phyloP scores from a whole-genome alignment of 768 basidiomycete genomes.

The Pisolithus marmoratus region DNA sequence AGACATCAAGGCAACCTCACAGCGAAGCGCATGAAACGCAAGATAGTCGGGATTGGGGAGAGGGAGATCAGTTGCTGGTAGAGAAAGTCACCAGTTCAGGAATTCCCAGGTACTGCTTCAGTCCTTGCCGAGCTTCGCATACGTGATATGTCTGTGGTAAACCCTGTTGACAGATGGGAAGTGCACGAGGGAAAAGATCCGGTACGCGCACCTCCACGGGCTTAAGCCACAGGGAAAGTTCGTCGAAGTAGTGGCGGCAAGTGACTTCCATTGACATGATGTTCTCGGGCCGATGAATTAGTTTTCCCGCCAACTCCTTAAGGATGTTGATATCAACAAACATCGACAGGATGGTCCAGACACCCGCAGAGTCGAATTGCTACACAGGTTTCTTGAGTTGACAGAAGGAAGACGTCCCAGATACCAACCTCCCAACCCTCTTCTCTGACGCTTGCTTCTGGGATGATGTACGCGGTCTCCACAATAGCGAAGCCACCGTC shows the following conservation, averaged over 20 bases:
- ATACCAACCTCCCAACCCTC: neutral
- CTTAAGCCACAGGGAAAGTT: neutral
- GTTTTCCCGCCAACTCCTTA: conserved; percentile 20
- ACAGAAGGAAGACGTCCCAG: neutral
- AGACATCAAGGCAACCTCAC: conserved; percentile 3
- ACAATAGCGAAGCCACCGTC: neutral
- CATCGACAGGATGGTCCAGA: conserved; percentile 15
- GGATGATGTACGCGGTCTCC: neutral
- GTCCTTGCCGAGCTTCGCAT: neutral
- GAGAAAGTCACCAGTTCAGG: neutral
- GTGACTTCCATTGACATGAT: conserved; percentile 4
- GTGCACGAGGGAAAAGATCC: neutral
- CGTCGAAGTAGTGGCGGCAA: neutral
- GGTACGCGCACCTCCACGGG: neutral
- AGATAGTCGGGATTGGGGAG: neutral
- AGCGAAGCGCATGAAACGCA: conserved; percentile 8
- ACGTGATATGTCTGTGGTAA: neutral
- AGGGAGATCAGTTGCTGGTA: neutral
- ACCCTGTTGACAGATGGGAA: neutral
- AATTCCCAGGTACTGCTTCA: neutral
- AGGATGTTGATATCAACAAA: conserved; percentile 7
- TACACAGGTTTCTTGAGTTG: neutral
- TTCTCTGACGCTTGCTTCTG: neutral
- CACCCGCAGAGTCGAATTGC: conserved; percentile 1
- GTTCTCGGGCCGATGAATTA: conserved; percentile 19